These are phyloP conservation scores for Tetraselmis chui DNA, from an alignment of 139 green algal genomes.

Conservation along the genomic window DNA sequence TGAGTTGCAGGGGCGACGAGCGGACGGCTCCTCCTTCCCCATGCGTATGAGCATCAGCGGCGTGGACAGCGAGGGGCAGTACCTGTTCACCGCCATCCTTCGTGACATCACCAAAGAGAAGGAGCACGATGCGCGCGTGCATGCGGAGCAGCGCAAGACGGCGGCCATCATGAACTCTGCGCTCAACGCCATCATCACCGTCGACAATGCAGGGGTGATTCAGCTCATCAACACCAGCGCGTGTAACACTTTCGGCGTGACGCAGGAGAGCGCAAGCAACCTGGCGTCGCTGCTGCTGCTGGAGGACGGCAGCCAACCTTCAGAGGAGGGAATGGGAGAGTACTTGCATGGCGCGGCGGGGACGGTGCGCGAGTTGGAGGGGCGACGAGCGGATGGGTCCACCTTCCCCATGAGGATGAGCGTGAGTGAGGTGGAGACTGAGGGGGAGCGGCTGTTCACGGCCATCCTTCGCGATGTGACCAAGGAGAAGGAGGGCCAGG, in stretches of 20 bases:
- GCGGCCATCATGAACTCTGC: background rate
- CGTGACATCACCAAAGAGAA: background rate
- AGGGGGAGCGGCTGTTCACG: background rate
- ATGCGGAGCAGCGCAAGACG: background rate
- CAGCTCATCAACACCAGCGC: background rate
- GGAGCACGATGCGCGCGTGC: background rate
- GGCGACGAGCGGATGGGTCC: background rate
- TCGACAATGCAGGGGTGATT: background rate
- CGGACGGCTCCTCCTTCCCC: background rate
- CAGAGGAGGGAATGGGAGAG: background rate
- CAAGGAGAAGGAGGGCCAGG: background rate
- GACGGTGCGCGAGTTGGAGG: background rate
- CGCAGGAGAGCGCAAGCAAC: background rate
- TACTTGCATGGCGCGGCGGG: background rate
- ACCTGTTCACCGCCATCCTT: background rate
- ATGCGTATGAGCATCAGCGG: background rate
- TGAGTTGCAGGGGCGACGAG: background rate
- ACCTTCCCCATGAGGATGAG: background rate
- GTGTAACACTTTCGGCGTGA: background rate
- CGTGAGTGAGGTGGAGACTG: background rate
- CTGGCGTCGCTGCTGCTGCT: background rate
- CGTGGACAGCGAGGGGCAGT: background rate
- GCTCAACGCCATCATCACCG: background rate
- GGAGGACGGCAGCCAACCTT: background rate
- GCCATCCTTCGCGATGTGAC: background rate